Conservation (phyloP, 2,329 filamentous ascomycete species). For the Xylariaceae sp. region DNA sequence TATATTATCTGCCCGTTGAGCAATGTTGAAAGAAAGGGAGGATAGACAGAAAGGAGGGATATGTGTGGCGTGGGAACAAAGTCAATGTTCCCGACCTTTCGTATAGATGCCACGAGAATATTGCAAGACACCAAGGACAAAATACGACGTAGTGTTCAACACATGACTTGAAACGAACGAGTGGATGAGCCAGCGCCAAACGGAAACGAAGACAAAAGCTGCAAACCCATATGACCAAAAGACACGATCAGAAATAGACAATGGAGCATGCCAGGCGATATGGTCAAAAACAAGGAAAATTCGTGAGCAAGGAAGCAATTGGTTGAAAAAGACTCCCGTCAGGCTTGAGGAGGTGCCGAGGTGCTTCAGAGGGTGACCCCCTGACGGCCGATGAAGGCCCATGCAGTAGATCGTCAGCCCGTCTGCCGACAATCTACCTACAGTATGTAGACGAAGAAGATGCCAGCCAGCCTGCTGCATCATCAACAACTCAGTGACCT, state of each 20-base stretch:
- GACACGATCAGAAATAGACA: too few relatives aligned
- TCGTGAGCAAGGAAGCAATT: slow-evolving; percentile 1
- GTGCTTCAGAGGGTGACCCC: neutral
- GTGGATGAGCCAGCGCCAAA: neutral
- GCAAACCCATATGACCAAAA: slow-evolving; percentile 7
- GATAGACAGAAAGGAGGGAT: slow-evolving; percentile 10
- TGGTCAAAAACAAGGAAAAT: neutral
- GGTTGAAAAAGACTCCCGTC: slow-evolving; percentile 19
- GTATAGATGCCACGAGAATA: too few relatives aligned
- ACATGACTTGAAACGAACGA: neutral
- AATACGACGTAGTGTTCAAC: slow-evolving; percentile 2
- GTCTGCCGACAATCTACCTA: too few relatives aligned
- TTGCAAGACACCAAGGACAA: too few relatives aligned
- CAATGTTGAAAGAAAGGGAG: slow-evolving; percentile 17
- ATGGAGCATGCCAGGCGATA: neutral
- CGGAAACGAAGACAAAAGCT: slow-evolving; percentile 18
- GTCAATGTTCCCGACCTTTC: too few relatives aligned
- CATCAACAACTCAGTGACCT: too few relatives aligned
- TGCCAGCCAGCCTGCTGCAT: too few relatives aligned
- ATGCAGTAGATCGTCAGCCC: too few relatives aligned
- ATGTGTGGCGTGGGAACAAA: too few relatives aligned
- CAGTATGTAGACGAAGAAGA: too few relatives aligned
- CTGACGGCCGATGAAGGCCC: neutral
- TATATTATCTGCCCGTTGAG: slow-evolving; percentile 21
- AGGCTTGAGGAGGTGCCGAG: slow-evolving; percentile 10